A percentile compares a stretch with the other conserved stretches of the same genome.
These are phyloP conservation scores for Bolboschoenoplectus hybrid DNA, from an alignment of 202 grass and related monocot species.

Conservation along the genomic window DNA sequence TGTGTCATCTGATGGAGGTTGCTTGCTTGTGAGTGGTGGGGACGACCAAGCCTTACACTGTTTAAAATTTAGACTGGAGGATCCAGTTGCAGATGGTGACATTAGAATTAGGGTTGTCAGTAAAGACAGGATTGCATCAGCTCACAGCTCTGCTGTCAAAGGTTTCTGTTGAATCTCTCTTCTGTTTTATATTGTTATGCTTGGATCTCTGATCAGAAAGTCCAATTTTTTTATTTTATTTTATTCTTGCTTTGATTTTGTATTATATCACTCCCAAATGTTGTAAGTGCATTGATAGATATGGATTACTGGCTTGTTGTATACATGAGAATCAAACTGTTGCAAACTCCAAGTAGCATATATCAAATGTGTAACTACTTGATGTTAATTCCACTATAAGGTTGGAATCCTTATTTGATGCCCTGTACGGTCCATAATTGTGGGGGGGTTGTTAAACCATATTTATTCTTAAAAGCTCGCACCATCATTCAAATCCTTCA, in stretches of 20 bases:
- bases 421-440: too few species aligned
- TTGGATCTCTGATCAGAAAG: neutral
- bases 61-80: slow-evolving; percentile 51
- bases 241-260: neutral
- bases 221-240: neutral
- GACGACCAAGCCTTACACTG: slow-evolving; percentile 85
- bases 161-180: slow-evolving; percentile 44
- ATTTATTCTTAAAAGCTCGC: neutral
- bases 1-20: slow-evolving; percentile 45
- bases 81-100: slow-evolving; percentile 35
- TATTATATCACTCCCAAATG: neutral
- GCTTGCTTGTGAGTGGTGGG: slow-evolving; percentile 65
- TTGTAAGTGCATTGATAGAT: neutral
- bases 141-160: slow-evolving; percentile 90
- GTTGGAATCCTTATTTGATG: neutral
- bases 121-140: slow-evolving; percentile 56
- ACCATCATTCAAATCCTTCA: neutral
- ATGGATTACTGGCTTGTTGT: neutral
- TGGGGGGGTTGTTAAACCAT: too few species aligned
- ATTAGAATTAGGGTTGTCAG: slow-evolving; percentile 45
- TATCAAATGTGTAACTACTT: neutral
- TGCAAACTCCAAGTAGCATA: neutral
- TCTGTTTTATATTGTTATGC: slow-evolving; percentile 9
- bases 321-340: neutral
- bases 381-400: neutral